A percentile compares a stretch with the other conserved stretches of the same genome.
These are phyloP conservation scores for Dipodascus albidus DNA, from an alignment of 805 yeast species.

Conservation along the genomic window DNA sequence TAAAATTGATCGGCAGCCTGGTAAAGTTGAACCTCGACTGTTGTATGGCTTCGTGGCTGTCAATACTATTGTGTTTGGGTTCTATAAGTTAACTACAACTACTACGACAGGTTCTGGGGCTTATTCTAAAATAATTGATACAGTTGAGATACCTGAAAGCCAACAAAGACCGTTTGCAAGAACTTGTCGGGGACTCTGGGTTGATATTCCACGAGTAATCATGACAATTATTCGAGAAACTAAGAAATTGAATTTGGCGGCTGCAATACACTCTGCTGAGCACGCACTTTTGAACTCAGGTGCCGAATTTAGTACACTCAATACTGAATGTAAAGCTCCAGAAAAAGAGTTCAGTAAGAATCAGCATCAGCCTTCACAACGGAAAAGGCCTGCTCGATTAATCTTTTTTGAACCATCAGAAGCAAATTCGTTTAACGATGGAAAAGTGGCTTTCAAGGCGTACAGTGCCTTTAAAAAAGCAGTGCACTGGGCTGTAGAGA, in stretches of 20 bases:
- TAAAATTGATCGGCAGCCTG: not conserved
- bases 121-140: constrained; percentile 36
- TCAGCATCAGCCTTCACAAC: constrained; percentile 34
- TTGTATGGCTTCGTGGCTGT: not conserved
- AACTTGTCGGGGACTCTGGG: constrained; percentile 59
- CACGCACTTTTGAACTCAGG: constrained; percentile 77
- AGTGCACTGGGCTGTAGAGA: constrained; percentile 41
- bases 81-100: not conserved
- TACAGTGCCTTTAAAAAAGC: constrained; percentile 68
- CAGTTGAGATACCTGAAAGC: constrained; percentile 63
- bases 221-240: not conserved
- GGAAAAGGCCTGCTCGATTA: constrained; percentile 80
- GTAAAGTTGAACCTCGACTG: not conserved
- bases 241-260: constrained; percentile 46
- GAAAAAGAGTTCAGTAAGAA: constrained; percentile 84
- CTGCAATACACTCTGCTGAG: constrained; percentile 93
- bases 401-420: constrained; percentile 65
- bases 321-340: constrained; percentile 94
- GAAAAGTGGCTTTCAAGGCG: constrained; percentile 57
- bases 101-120: constrained; percentile 3
- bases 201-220: constrained; percentile 55
- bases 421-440: constrained; percentile 74
- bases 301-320: not conserved
- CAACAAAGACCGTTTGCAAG: not conserved
- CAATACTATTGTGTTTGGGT: not conserved